A percentile compares a stretch with the other conserved stretches of the same genome.
These are phyloP conservation scores for Hypoxylon sp. DNA, from an alignment of 2,329 filamentous ascomycete species.

Conservation along the genomic window DNA sequence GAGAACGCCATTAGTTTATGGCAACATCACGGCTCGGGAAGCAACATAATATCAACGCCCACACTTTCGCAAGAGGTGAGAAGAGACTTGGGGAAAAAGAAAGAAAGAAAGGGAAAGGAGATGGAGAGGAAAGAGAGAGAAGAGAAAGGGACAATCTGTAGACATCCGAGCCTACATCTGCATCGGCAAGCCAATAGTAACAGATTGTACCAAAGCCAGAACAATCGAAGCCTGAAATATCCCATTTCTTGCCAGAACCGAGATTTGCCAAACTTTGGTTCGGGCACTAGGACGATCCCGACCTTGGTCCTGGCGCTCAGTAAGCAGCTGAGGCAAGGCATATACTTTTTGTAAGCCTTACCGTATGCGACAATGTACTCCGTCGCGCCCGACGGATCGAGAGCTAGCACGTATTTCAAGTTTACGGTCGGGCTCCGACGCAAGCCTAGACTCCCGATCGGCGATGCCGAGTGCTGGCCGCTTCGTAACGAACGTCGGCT, in stretches of 20 bases:
- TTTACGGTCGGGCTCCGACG: not conserved
- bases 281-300: not conserved
- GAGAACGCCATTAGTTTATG: not conserved
- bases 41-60: not conserved
- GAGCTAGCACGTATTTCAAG: not conserved
- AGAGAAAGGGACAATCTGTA: not conserved
- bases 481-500: slow-evolving; percentile 9
- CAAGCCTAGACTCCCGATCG: slow-evolving; percentile 8
- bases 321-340: not conserved
- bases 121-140: not conserved
- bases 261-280: not conserved
- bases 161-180: too few relatives aligned
- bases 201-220: not conserved
- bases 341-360: not conserved
- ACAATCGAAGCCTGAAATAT: not conserved
- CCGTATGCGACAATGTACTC: not conserved
- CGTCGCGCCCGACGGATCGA: not conserved
- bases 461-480: slow-evolving; percentile 11
- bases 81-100: not conserved
- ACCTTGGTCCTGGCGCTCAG: not conserved
- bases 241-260: not conserved
- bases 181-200: not conserved
- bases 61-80: not conserved
- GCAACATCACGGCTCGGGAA: not conserved
- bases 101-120: not conserved